Base-by-base conservation (phyloP, 78 protist species). In the Dictyostelium purpureum region DNA sequence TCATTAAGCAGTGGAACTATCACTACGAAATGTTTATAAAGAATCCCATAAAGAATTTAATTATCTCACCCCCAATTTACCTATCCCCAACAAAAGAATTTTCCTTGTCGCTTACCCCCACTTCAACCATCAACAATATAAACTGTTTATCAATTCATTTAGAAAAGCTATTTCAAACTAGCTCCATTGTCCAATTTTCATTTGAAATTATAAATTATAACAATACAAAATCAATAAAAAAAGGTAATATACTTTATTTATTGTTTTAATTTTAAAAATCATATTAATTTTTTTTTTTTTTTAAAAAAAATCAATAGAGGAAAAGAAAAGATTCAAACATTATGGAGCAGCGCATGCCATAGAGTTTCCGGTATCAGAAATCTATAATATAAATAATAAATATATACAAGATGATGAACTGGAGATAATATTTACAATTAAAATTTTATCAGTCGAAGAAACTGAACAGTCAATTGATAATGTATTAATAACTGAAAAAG, bases 71-170 rank as follows among this genome's bases (percentile, higher is more conserved):
- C 6, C 67, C 67, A 57, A 57, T 57, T 6, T 57, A n/a, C 3
- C 5, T 57, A 57, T n/a, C 67, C n/a, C 67, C 67, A 57, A 57
- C 67, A 6, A 57, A 57, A 57, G 67, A 57, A 28, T 57, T 57
- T 10, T 57, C 67, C n/a, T 57, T 57, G 12, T 57, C 67, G 5
- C 67, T 57, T 16, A 7, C 37, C 7, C 33, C 67, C 11, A 37
- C n/a, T 57, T n/a, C 14, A 6, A 28, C 26, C 0, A 14, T 57
- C 1, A 57, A 57, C 35, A 26, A 31, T 16, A 37, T 57, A 6
- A 57, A 57, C 26, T 57, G 67, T 57, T n/a, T 57, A 7, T 57
- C 67, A 26, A 28, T 57, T 9, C n/a, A 26, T 10, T 28, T 57
- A 57, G n/a, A 31, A 57, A 57, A 57, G 26, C 67, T 26, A 57